Evolutionary conservation across 108 stramenopile genomes (phyloP).

Genomic region (Aurantiochytrium sp.): DNA sequence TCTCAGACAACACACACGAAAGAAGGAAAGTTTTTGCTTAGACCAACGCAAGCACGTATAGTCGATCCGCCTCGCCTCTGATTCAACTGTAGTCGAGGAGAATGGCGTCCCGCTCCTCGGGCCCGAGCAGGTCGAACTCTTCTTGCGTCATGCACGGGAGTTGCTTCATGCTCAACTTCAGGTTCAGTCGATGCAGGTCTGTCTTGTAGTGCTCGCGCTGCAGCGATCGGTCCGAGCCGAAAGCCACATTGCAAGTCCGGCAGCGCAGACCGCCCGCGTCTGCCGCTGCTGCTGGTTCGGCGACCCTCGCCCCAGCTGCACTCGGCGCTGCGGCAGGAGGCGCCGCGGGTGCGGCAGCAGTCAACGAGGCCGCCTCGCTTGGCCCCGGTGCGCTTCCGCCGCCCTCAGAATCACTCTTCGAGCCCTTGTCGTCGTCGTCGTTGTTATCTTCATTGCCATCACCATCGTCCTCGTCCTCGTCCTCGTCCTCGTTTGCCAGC

Average conservation of each 20-base stretch:
- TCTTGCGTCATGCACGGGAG: constrained; percentile 62
- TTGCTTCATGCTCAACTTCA: constrained; percentile 81
- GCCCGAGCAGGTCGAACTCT: constrained; percentile 54
- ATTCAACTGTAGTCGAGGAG: background rate
- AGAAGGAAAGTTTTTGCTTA: too few species aligned
- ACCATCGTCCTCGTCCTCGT: too few species aligned
- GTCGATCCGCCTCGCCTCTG: too few species aligned
- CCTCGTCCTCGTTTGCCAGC: constrained; percentile 52
- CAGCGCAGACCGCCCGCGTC: constrained; percentile 40
- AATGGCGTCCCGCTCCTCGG: background rate
- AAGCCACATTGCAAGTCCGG: constrained; percentile 74
- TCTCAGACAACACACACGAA: too few species aligned
- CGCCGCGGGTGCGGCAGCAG: background rate
- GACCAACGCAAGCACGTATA: too few species aligned
- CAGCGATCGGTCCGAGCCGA: constrained; percentile 56
- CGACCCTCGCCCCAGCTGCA: background rate
- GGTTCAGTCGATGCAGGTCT: constrained; percentile 92
- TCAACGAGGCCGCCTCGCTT: background rate
- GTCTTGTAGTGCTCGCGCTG: constrained; percentile 83
- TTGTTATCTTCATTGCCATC: background rate
- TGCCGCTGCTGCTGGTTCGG: background rate
- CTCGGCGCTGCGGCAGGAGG: background rate
- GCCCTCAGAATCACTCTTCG: background rate
- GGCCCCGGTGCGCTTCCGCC: background rate
- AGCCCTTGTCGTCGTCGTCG: constrained; percentile 39